Conservation (phyloP, 1,284 basidiomycete species). For the Cutaneotrichosporon sp. region DNA sequence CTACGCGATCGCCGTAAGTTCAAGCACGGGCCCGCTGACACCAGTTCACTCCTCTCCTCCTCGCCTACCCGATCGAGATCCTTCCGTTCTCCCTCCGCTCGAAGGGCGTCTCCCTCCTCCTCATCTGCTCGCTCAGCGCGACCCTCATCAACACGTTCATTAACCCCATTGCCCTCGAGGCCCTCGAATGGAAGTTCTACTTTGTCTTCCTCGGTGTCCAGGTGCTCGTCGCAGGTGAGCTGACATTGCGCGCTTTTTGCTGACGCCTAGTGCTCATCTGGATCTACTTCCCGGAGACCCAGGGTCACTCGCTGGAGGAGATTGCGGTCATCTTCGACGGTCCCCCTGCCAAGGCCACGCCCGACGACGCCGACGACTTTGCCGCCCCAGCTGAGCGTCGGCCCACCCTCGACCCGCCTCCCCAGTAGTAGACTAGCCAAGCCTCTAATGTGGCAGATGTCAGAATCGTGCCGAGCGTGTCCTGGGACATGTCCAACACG, state of each 20-base stretch:
- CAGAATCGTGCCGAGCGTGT: too few relatives aligned
- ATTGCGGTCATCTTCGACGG: neutral
- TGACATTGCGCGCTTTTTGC: too few relatives aligned
- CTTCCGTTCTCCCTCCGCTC: constrained; percentile 30
- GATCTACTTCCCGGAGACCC: neutral
- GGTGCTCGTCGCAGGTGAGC: neutral
- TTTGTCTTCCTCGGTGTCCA: constrained; percentile 39
- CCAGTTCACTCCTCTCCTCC: constrained; percentile 51
- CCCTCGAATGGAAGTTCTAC: constrained; percentile 23
- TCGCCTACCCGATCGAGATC: constrained; percentile 57
- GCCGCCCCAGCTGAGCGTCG: neutral
- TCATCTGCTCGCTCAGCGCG: constrained; percentile 8
- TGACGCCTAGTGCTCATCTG: too few relatives aligned
- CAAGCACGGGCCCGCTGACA: neutral
- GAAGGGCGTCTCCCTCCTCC: constrained; percentile 31
- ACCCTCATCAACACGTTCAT: constrained; percentile 10
- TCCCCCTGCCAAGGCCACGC: neutral
- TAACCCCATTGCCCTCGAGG: constrained; percentile 16
- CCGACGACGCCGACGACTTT: neutral
- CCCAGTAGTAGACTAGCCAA: too few relatives aligned
- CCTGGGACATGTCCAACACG: too few relatives aligned
- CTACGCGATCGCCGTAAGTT: constrained; percentile 20
- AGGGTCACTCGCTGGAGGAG: neutral
- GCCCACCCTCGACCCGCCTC: neutral
- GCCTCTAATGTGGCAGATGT: too few relatives aligned